phyloP scores from a whole-genome alignment of 352 stramenopile genomes.

The Pythium brassicae region DNA sequence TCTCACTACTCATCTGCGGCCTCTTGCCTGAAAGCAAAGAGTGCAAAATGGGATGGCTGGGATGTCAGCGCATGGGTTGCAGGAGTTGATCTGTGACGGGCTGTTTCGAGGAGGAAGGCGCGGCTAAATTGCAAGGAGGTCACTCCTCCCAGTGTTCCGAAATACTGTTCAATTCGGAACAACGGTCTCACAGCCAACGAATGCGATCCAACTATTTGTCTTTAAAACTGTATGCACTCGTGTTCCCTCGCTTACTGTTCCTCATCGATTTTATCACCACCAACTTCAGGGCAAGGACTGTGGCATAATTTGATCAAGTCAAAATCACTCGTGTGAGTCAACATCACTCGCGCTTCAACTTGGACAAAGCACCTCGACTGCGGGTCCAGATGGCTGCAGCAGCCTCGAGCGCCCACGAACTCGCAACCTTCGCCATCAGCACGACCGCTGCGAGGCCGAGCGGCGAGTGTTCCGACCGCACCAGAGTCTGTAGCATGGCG shows the following conservation, averaged over 20 bases:
- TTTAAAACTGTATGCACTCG: no score
- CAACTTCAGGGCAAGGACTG: no score
- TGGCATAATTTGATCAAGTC: not conserved
- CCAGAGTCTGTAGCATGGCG: not conserved
- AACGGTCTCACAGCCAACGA: not conserved
- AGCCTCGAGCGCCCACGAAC: not conserved
- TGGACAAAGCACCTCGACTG: not conserved
- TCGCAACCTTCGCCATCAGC: not conserved
- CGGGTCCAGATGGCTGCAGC: not conserved
- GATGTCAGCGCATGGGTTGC: not conserved
- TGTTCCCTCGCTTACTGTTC: no score
- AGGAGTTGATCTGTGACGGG: not conserved
- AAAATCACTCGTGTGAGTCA: not conserved
- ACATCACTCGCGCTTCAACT: slow-evolving; percentile 1
- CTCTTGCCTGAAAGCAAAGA: no score
- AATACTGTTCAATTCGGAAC: not conserved
- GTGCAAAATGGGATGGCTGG: no score
- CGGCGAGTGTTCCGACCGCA: slow-evolving; percentile 3
- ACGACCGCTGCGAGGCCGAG: slow-evolving; percentile 1
- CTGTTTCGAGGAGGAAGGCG: no score
- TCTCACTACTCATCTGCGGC: no score
- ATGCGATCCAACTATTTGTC: no score
- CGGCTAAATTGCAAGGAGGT: not conserved
- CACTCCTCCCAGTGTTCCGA: slow-evolving; percentile 3
- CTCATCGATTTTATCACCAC: no score